Evolutionary conservation across 805 yeast genomes (phyloP), one percentile per base, ranked within the genome.

Genomic region (Kurtzmaniella cleridarum): DNA sequence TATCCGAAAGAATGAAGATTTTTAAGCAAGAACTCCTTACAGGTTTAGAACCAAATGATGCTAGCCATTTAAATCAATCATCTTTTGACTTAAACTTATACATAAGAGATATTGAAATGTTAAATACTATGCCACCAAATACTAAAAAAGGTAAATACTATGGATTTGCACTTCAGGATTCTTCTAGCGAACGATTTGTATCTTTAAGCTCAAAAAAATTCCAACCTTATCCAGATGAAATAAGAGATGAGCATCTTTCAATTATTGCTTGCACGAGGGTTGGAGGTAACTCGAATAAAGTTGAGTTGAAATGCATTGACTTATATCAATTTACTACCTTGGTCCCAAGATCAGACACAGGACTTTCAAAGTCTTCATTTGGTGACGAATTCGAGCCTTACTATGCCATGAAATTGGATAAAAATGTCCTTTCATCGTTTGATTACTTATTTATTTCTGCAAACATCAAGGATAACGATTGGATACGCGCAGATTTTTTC

Each of bases 1-100:
- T 85, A 18, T 50, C 52, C 0, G 60, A 69, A 27, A 68, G 96
- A 53, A 80, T 90, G 84, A 40, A 54, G 1, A 55, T 76, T 0
- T 76, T 87, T 48, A 66, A 75, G 38, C 53, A 54, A 29, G 38
- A 50, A 28, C 61, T 73, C 15, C 53, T 73, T n/a, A 55, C 85
- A 2, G 88, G 87, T 0, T 75, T 80, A 51, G 87, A 81, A 46
- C 8, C 24, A 20, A 20, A 20, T 20, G 24, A 20, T 20, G 8
- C 5, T 20, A 20, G 8, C 5, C 24, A 20, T 20, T 8, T 8
- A 20, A 5, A 20, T 5, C 5, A 8, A 5, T 5, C 5, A 20
- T 8, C 24, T 20, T 20, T 20, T 20, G 24, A 20, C 24, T 20
- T 20, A 20, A 5, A 20, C 5, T 20, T 20, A 8, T 20, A 20